These are phyloP conservation scores for Tephrocybe sp. DNA, from an alignment of 768 basidiomycete genomes.

Conservation along the genomic window DNA sequence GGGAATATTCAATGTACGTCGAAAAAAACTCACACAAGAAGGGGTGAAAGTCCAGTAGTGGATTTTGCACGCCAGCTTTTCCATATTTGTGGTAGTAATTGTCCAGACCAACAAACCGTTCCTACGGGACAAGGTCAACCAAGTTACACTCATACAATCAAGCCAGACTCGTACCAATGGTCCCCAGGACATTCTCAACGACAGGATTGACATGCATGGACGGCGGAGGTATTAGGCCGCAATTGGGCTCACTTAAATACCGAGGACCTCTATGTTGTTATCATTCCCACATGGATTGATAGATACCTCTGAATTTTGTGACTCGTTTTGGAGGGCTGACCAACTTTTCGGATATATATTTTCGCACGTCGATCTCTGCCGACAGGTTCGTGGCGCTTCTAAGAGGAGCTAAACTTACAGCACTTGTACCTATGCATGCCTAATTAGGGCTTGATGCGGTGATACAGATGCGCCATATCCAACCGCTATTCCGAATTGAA, in stretches of 20 bases:
- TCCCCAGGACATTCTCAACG: slow-evolving; percentile 70
- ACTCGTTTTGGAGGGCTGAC: neutral
- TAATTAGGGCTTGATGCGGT: no score
- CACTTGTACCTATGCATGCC: no score
- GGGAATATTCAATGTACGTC: neutral
- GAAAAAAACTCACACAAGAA: slow-evolving; percentile 53
- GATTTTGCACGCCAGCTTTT: slow-evolving; percentile 70
- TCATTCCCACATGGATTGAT: neutral
- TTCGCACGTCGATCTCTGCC: neutral
- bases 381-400: neutral
- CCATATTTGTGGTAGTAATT: slow-evolving; percentile 71
- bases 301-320: neutral
- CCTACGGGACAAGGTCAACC: slow-evolving; percentile 38
- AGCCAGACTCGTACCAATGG: slow-evolving; percentile 48
- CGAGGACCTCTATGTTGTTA: neutral
- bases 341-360: neutral
- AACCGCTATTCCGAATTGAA: no score
- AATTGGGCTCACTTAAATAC: neutral
- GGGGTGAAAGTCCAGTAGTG: slow-evolving; percentile 67
- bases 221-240: neutral
- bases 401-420: no score
- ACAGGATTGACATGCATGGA: slow-evolving; percentile 47
- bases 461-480: no score
- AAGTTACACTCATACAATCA: neutral
- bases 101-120: slow-evolving; percentile 65